phyloP scores from a whole-genome alignment of 1,139 yeast genomes.

The Geotrichum macrosporum region DNA sequence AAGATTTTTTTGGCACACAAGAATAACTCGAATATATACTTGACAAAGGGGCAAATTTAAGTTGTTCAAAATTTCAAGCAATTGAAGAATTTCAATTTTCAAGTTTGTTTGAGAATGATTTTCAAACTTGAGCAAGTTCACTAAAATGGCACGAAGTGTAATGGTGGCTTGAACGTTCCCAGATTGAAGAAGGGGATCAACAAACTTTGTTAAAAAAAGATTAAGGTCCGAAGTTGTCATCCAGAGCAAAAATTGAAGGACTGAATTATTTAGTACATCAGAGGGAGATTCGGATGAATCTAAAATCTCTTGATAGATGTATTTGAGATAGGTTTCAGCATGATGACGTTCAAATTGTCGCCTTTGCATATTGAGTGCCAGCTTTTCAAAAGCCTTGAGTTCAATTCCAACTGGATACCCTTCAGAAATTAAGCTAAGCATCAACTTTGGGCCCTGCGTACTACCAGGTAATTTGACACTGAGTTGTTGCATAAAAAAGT shows the following conservation, averaged over 20 bases:
- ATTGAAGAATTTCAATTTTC: conserved; percentile 24
- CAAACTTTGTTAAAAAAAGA: conserved; percentile 23
- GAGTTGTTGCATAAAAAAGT: conserved; percentile 32
- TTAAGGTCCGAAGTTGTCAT: conserved; percentile 23
- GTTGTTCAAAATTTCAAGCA: conserved; percentile 40
- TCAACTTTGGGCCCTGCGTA: conserved; percentile 22
- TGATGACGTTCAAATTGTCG: conserved; percentile 26
- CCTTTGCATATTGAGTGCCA: conserved; percentile 29
- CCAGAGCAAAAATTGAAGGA: conserved; percentile 24
- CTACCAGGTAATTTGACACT: conserved; percentile 26
- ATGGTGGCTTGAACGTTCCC: conserved; percentile 22
- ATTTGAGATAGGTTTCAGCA: conserved; percentile 27
- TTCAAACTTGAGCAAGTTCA: conserved; percentile 20
- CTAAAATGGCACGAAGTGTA: conserved; percentile 21
- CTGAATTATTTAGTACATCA: conserved; percentile 16
- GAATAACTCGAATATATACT: conserved; percentile 39
- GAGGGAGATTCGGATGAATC: conserved; percentile 19
- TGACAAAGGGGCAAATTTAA: conserved; percentile 55
- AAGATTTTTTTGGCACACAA: conserved; percentile 10
- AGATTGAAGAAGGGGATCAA: conserved; percentile 27
- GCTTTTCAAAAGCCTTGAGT: conserved; percentile 28
- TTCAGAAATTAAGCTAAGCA: conserved; percentile 25
- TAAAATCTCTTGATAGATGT: conserved; percentile 27
- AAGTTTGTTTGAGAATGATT: conserved; percentile 7
- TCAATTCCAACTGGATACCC: conserved; percentile 14